Percentiles rank a stretch among this genome's conserved stretches.
Evolutionary conservation across 768 basidiomycete genomes (phyloP).

Genomic region (Obba rivulosa): DNA sequence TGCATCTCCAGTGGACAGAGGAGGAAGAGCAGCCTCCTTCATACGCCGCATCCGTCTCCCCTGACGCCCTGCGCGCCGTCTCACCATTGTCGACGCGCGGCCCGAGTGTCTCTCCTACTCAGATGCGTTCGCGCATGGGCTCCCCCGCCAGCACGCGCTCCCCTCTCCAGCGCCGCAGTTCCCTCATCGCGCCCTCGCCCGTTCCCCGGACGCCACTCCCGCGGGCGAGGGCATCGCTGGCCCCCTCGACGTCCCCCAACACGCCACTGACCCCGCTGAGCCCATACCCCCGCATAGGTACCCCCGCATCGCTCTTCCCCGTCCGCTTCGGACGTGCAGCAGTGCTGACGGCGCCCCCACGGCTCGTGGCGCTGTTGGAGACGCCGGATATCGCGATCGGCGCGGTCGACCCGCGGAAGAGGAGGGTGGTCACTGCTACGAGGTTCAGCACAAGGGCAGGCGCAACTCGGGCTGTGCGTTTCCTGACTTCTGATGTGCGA

Average conservation of each 20-base stretch:
- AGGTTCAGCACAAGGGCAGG: constrained; percentile 81
- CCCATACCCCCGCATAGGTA: constrained; percentile 28
- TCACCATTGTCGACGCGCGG: constrained; percentile 22
- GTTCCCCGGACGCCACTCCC: constrained; percentile 30
- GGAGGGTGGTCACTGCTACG: constrained; percentile 82
- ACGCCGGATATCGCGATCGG: constrained; percentile 89
- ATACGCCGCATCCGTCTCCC: constrained; percentile 9
- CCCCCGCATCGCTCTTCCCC: constrained; percentile 33
- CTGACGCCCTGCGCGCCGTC: constrained; percentile 13
- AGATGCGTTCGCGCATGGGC: constrained; percentile 39
- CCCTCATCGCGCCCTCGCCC: constrained; percentile 18
- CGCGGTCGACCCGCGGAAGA: constrained; percentile 79
- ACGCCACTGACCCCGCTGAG: constrained; percentile 46
- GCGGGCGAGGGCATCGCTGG: constrained; percentile 37
- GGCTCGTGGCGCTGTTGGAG: constrained; percentile 75
- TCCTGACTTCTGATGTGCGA: neutral
- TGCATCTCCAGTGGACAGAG: constrained; percentile 86
- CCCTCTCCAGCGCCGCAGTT: constrained; percentile 37
- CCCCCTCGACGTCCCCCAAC: constrained; percentile 29
- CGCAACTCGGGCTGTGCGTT: constrained; percentile 72
- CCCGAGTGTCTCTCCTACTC: constrained; percentile 41
- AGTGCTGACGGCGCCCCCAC: constrained; percentile 78
- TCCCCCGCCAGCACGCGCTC: constrained; percentile 35
- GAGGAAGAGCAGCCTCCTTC: constrained; percentile 33
- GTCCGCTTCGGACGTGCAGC: constrained; percentile 64